Evolutionary conservation across 2,329 filamentous ascomycete species (phyloP).

Genomic region (Knoxdaviesia capensis): DNA sequence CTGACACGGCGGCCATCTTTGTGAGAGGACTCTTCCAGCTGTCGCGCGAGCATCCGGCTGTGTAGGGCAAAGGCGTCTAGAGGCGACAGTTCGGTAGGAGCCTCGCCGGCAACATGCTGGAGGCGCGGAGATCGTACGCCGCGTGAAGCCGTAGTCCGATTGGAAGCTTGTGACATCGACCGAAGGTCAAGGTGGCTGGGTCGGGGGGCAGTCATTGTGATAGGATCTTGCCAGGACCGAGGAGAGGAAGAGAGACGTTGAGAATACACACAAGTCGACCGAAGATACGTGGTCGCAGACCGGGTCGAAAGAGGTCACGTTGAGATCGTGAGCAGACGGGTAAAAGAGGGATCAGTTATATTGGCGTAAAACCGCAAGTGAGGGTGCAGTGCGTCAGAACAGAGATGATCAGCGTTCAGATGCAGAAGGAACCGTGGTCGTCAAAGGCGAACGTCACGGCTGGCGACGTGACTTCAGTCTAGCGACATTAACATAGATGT

Average conservation of each 20-base stretch:
- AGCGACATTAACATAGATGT: not conserved
- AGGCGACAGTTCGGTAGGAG: conserved; percentile 78
- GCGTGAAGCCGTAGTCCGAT: conserved; percentile 22
- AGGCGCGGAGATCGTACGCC: conserved; percentile 53
- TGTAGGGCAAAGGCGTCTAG: conserved; percentile 90
- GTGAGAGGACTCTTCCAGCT: conserved; percentile 59
- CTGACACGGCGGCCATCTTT: conserved; percentile 63
- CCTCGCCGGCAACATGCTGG: conserved; percentile 51
- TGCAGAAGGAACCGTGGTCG: too few species aligned
- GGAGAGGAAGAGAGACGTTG: not conserved
- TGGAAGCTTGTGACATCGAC: conserved; percentile 32
- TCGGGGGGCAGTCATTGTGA: conserved; percentile 28
- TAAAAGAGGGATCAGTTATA: not conserved
- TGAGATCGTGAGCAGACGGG: not conserved
- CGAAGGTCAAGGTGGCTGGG: conserved; percentile 40
- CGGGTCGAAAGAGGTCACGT: too few species aligned
- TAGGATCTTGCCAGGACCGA: not conserved
- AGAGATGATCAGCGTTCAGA: too few species aligned
- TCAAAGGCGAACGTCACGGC: too few species aligned
- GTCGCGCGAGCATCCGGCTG: conserved; percentile 67
- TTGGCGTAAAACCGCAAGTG: not conserved
- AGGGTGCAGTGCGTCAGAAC: too few species aligned
- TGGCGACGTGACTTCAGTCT: not conserved
- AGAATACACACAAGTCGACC: not conserved
- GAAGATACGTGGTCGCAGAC: too few species aligned